phyloP scores from a whole-genome alignment of 257 asterid genomes.

The Ilex asprella region DNA sequence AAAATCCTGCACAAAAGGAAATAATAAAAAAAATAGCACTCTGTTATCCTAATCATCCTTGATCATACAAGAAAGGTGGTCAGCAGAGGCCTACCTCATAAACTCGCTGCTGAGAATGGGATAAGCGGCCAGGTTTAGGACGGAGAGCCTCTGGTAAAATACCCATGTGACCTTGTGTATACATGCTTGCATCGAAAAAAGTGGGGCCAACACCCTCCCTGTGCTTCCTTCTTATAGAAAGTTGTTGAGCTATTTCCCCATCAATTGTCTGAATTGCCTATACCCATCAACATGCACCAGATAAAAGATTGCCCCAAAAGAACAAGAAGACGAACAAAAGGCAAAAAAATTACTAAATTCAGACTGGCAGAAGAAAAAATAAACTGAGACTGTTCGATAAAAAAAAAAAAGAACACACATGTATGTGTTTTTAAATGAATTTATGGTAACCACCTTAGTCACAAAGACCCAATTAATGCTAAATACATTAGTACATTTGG shows the following conservation, averaged over 20 bases:
- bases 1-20: slow-evolving; percentile 56
- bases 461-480: too few species aligned
- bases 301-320: not conserved
- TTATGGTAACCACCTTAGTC: too few species aligned
- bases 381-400: not conserved
- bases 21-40: not conserved
- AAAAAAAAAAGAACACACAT: too few species aligned
- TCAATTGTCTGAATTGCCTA: slow-evolving; percentile 95
- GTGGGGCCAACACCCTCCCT: slow-evolving; percentile 74
- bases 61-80: not conserved
- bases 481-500: too few species aligned
- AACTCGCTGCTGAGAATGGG: slow-evolving; percentile 91
- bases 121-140: slow-evolving; percentile 89
- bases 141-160: slow-evolving; percentile 89
- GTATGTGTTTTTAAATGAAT: too few species aligned
- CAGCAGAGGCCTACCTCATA: slow-evolving; percentile 55
- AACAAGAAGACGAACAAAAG: not conserved
- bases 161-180: slow-evolving; percentile 73
- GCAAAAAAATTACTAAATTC: not conserved
- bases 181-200: slow-evolving; percentile 56
- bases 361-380: not conserved
- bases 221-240: slow-evolving; percentile 63
- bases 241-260: slow-evolving; percentile 81
- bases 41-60: not conserved
- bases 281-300: slow-evolving; percentile 5